A percentile compares a stretch with the other conserved stretches of the same genome.
These are phyloP conservation scores for Neolentinus lepideus DNA, from an alignment of 1,284 basidiomycete species.

Conservation along the genomic window DNA sequence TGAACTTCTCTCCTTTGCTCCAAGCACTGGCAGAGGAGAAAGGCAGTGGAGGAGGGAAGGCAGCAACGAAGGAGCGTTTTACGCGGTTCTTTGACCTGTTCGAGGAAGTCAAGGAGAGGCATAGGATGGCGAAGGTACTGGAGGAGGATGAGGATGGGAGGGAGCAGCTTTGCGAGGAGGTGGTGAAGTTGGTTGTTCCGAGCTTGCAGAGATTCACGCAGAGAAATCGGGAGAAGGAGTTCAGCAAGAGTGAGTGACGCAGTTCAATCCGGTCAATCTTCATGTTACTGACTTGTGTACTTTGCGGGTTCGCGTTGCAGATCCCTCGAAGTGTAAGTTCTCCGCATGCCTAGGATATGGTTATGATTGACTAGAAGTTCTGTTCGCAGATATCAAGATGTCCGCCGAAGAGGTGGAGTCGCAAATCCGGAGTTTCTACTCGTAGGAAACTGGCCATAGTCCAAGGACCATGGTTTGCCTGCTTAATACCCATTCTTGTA, in stretches of 20 bases:
- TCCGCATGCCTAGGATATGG: neutral
- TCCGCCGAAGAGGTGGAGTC: constrained; percentile 67
- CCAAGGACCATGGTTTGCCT: too few relatives aligned
- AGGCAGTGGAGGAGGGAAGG: constrained; percentile 35
- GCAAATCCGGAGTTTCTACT: constrained; percentile 57
- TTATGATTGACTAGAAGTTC: constrained; percentile 7
- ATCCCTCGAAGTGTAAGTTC: constrained; percentile 71
- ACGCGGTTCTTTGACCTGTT: constrained; percentile 71
- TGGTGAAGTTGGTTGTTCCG: constrained; percentile 68
- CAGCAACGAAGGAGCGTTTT: constrained; percentile 71
- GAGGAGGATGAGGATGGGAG: constrained; percentile 60
- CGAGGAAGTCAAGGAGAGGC: constrained; percentile 70
- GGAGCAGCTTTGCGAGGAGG: constrained; percentile 58
- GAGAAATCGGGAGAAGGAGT: constrained; percentile 70
- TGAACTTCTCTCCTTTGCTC: constrained; percentile 71
- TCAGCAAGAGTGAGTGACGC: constrained; percentile 65
- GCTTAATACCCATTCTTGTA: too few relatives aligned
- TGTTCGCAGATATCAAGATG: constrained; percentile 63
- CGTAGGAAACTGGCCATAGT: neutral
- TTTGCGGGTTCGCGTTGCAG: constrained; percentile 25
- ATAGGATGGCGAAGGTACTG: constrained; percentile 58
- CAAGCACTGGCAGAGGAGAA: constrained; percentile 64
- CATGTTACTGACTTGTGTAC: neutral
- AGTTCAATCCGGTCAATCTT: neutral
- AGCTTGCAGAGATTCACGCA: constrained; percentile 65